These are phyloP conservation scores for Solanum infundibuliforme DNA, from an alignment of 257 asterid genomes.

Conservation along the genomic window DNA sequence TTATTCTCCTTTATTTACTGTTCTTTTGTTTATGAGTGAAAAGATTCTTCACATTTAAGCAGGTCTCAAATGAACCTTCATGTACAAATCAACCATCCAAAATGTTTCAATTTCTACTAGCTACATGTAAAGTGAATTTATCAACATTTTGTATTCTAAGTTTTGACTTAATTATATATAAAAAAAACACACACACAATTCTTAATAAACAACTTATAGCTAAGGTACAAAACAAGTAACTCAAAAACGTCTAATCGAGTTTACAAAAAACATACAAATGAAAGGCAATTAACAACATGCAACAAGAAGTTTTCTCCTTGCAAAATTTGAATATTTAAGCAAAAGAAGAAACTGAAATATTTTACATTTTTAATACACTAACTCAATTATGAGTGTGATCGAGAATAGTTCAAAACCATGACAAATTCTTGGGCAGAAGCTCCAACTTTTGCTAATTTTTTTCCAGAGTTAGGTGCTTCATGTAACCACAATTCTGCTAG, in stretches of 20 bases:
- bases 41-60: background rate
- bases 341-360: background rate
- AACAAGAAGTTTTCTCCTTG: background rate
- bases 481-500: constrained; percentile 3
- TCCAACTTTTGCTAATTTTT: background rate
- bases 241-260: background rate
- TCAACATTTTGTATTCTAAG: too few species aligned
- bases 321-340: background rate
- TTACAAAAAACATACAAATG: background rate
- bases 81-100: background rate
- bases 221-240: background rate
- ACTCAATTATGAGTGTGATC: background rate
- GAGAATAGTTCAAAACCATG: constrained; percentile 10
- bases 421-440: constrained; percentile 11
- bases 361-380: background rate
- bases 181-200: background rate
- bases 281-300: background rate
- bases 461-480: background rate
- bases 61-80: background rate
- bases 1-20: background rate
- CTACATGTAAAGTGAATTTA: background rate
- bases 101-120: background rate
- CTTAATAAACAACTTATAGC: background rate
- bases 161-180: too few species aligned
- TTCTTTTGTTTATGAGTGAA: background rate